These are phyloP conservation scores for Kingdonia uniflora DNA, from an alignment of 164 flowering plant genomes.

Conservation along the genomic window DNA sequence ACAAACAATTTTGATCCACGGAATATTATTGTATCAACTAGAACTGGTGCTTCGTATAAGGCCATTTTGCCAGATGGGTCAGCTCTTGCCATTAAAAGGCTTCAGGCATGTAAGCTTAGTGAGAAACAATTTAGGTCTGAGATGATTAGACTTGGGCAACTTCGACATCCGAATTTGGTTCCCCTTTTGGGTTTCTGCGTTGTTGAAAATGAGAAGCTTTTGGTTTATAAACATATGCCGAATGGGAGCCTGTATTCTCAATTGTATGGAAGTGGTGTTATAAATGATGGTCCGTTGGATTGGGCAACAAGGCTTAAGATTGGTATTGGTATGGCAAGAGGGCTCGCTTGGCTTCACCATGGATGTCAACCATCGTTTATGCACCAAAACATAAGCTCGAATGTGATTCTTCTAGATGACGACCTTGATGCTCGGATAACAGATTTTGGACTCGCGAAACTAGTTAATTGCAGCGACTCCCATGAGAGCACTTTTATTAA, in stretches of 20 bases:
- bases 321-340: conserved; percentile 50
- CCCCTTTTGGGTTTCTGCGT: conserved; percentile 61
- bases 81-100: conserved; percentile 48
- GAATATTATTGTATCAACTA: conserved; percentile 26
- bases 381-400: conserved; percentile 54
- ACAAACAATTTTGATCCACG: conserved; percentile 37
- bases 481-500: conserved; percentile 25
- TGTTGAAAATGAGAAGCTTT: conserved; percentile 54
- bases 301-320: conserved; percentile 53
- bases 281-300: conserved; percentile 23
- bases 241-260: conserved; percentile 43
- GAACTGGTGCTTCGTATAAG: conserved; percentile 47
- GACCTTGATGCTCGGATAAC: conserved; percentile 51
- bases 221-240: conserved; percentile 65
- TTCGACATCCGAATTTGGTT: conserved; percentile 67
- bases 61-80: conserved; percentile 65
- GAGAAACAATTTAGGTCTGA: conserved; percentile 60
- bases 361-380: conserved; percentile 41
- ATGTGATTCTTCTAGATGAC: conserved; percentile 51
- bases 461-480: conserved; percentile 27
- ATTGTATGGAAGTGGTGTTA: conserved; percentile 19
- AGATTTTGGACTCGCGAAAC: conserved; percentile 47
- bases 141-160: conserved; percentile 51
- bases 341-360: conserved; percentile 76
- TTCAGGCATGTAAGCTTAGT: conserved; percentile 29